These are phyloP conservation scores for Cladosporium sp. DNA, from an alignment of 2,329 filamentous ascomycete genomes.

Conservation along the genomic window DNA sequence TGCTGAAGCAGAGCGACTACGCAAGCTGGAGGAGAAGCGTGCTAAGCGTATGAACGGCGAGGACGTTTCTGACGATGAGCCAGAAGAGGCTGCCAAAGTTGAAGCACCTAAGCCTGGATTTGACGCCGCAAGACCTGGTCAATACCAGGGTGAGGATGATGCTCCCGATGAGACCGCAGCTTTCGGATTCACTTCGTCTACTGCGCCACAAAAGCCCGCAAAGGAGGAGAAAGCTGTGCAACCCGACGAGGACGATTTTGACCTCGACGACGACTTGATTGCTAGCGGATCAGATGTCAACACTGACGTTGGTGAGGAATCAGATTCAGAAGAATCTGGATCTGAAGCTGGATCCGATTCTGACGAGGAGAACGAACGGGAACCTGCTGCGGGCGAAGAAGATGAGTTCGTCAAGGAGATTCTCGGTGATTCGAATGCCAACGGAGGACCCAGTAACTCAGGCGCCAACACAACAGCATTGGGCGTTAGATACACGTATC, in stretches of 20 bases:
- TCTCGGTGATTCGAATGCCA: conserved; percentile 29
- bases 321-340: conserved; percentile 27
- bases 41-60: conserved; percentile 85
- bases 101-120: conserved; percentile 26
- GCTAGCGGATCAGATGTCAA: conserved; percentile 67
- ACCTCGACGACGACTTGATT: conserved; percentile 84
- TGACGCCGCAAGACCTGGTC: conserved; percentile 25
- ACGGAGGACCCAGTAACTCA: conserved; percentile 20
- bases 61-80: conserved; percentile 64
- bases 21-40: conserved; percentile 79
- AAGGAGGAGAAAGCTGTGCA: conserved; percentile 60
- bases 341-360: conserved; percentile 25
- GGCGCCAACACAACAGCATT: conserved; percentile 42
- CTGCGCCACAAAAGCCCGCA: conserved; percentile 41
- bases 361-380: conserved; percentile 34
- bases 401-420: conserved; percentile 50
- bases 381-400: conserved; percentile 47
- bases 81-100: conserved; percentile 38
- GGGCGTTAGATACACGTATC: conserved; percentile 76
- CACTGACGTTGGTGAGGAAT: conserved; percentile 34
- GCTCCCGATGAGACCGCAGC: conserved; percentile 58
- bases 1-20: conserved; percentile 74
- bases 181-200: conserved; percentile 63
- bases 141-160: conserved; percentile 30
- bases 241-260: conserved; percentile 92